Conservation (phyloP, 805 yeast species). For the Maudiozyma bulderi region DNA sequence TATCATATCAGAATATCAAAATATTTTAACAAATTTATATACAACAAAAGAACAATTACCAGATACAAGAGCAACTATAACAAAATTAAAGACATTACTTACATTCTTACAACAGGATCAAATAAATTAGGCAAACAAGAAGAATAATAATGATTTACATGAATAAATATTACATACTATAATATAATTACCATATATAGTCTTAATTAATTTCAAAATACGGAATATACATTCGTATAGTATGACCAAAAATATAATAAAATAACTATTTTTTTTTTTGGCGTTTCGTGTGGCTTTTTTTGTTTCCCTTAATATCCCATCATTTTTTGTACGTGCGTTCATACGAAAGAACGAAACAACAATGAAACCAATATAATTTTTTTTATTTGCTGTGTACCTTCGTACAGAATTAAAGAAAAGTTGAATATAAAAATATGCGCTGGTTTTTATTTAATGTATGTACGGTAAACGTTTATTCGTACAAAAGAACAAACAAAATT, state of each 20-base stretch:
- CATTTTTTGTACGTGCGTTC: not conserved
- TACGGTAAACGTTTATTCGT: too few relatives aligned
- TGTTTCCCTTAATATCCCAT: not conserved
- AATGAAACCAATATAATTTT: too few relatives aligned
- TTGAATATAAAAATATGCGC: too few relatives aligned
- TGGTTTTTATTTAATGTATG: too few relatives aligned
- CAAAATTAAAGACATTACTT: constrained; percentile 24
- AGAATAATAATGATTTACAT: not conserved
- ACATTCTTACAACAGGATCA: constrained; percentile 11
- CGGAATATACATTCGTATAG: not conserved
- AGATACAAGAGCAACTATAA: constrained; percentile 18
- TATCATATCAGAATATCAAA: not conserved
- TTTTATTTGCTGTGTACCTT: too few relatives aligned
- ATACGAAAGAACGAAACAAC: not conserved
- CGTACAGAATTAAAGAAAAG: too few relatives aligned
- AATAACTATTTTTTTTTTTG: too few relatives aligned
- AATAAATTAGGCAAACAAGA: not conserved
- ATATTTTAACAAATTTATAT: constrained; percentile 2
- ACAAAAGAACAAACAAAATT: too few relatives aligned
- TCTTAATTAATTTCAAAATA: too few relatives aligned
- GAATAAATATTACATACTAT: not conserved
- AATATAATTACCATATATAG: not conserved
- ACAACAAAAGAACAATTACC: constrained; percentile 17
- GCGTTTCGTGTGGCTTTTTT: not conserved
- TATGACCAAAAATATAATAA: not conserved